phyloP scores from a whole-genome alignment of 179 eudicot species.

The Amaranthus tricolor region DNA sequence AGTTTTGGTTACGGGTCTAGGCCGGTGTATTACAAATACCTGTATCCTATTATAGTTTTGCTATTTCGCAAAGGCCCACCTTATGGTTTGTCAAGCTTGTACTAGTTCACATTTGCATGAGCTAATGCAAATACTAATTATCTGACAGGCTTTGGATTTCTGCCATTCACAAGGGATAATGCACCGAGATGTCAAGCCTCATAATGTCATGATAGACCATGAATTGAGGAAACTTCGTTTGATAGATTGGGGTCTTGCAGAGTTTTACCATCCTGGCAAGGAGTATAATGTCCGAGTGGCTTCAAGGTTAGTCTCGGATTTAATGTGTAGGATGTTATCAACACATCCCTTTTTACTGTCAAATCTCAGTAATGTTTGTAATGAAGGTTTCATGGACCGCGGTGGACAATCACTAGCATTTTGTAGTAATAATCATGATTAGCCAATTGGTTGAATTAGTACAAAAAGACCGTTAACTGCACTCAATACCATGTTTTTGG shows the following conservation, averaged over 20 bases:
- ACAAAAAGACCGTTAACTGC: not conserved
- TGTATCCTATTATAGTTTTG: not conserved
- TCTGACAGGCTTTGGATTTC: constrained; percentile 52
- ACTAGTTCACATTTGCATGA: not conserved
- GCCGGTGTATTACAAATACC: no score
- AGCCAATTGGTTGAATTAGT: not conserved
- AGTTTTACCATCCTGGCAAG: constrained; percentile 50
- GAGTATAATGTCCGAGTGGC: constrained; percentile 54
- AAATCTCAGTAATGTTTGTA: not conserved
- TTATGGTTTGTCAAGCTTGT: not conserved
- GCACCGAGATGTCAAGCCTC: constrained; percentile 72
- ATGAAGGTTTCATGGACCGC: no score
- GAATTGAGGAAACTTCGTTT: constrained; percentile 61
- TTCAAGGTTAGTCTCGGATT: constrained; percentile 30
- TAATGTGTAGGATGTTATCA: not conserved
- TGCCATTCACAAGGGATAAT: constrained; percentile 69
- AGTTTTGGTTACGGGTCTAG: no score
- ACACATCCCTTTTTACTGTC: not conserved
- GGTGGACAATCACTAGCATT: not conserved
- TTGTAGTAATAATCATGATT: not conserved
- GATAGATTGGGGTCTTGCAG: constrained; percentile 56
- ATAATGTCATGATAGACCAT: constrained; percentile 70
- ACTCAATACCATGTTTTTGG: no score
- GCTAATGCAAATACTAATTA: constrained; percentile 4
- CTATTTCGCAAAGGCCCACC: not conserved